phyloP scores from a whole-genome alignment of 2,329 filamentous ascomycete species.

The Diaporthe amygdali region DNA sequence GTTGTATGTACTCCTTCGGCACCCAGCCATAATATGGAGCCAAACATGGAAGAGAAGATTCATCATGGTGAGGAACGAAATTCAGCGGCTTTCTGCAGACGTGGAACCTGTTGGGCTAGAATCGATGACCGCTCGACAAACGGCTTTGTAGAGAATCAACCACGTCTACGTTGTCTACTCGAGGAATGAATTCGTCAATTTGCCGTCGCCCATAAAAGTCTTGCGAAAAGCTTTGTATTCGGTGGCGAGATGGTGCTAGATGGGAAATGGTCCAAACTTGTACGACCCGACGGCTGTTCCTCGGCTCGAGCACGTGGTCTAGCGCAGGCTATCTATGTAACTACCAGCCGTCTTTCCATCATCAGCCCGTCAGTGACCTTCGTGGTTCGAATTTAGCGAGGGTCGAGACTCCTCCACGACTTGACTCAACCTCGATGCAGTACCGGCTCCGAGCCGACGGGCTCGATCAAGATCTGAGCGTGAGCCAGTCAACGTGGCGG shows the following conservation, averaged over 20 bases:
- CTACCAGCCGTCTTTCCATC: not conserved
- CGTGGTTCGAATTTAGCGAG: not conserved
- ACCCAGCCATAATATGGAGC: not conserved
- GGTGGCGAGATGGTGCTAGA: not conserved
- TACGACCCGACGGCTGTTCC: not conserved
- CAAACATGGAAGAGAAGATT: not conserved
- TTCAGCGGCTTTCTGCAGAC: too few relatives aligned
- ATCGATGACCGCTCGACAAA: not conserved
- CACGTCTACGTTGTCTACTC: not conserved
- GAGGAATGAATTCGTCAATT: too few relatives aligned
- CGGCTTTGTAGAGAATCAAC: not conserved
- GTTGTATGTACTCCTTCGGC: not conserved
- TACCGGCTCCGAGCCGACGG: not conserved
- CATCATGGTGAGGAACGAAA: too few relatives aligned
- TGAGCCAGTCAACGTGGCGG: not conserved
- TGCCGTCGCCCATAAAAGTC: not conserved
- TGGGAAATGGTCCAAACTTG: not conserved
- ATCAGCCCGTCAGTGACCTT: not conserved
- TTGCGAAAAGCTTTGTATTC: not conserved
- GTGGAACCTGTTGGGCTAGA: accelerated
- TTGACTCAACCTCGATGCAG: not conserved
- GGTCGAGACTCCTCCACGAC: not conserved
- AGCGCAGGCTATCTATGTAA: not conserved
- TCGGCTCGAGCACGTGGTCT: not conserved
- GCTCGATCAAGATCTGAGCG: not conserved